phyloP scores from a whole-genome alignment of 768 basidiomycete genomes.

The Boletus vermiculosoides region DNA sequence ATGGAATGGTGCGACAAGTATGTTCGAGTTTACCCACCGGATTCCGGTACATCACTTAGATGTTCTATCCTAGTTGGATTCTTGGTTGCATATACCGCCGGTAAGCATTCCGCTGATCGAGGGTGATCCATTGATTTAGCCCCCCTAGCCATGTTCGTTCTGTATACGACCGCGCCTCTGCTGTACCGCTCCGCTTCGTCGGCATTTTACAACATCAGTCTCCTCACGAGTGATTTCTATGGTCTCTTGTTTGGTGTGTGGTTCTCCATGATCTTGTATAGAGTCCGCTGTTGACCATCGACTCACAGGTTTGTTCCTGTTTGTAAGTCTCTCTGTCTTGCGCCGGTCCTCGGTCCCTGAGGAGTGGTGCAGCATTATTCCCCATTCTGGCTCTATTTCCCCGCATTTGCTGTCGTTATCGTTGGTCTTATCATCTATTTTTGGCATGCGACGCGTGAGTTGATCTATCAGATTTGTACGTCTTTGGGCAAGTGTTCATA shows the following conservation, averaged over 20 bases:
- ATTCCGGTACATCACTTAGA: neutral
- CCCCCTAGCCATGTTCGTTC: slow-evolving; percentile 67
- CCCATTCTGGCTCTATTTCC: slow-evolving; percentile 89
- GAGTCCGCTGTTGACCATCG: slow-evolving; percentile 5
- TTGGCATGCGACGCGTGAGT: slow-evolving; percentile 81
- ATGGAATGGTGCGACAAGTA: slow-evolving; percentile 74
- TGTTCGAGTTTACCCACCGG: slow-evolving; percentile 38
- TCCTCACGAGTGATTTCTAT: slow-evolving; percentile 88
- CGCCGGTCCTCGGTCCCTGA: slow-evolving; percentile 1
- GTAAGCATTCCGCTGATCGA: slow-evolving; percentile 18
- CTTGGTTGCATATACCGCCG: slow-evolving; percentile 49
- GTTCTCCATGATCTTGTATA: neutral
- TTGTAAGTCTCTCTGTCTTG: slow-evolving; percentile 36
- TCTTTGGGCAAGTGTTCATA: slow-evolving; percentile 5
- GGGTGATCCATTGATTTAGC: neutral
- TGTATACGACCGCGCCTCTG: slow-evolving; percentile 85
- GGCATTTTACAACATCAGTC: slow-evolving; percentile 79
- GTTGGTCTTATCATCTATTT: slow-evolving; percentile 79
- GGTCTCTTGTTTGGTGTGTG: slow-evolving; percentile 68
- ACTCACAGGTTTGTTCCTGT: slow-evolving; percentile 48
- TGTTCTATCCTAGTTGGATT: slow-evolving; percentile 44
- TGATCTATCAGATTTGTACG: neutral
- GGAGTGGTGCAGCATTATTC: slow-evolving; percentile 56
- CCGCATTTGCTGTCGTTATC: slow-evolving; percentile 70
- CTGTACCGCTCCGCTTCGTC: slow-evolving; percentile 85